phyloP scores from a whole-genome alignment of 768 basidiomycete genomes.

The Rhizopogon vesiculosus region DNA sequence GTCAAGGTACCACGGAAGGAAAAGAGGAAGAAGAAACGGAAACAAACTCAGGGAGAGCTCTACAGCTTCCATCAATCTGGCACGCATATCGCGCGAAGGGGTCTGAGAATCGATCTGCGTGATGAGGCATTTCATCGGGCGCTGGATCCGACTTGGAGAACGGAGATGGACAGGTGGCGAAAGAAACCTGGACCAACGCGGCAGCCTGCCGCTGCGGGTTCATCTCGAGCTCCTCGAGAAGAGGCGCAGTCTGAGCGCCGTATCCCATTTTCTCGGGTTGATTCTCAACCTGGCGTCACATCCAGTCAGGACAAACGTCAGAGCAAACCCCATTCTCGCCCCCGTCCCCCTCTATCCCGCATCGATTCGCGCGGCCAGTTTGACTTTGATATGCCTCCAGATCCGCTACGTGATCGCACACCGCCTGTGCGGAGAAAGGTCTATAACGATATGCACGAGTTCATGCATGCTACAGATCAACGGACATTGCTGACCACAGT shows the following conservation, averaged over 20 bases:
- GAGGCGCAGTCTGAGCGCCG: conserved; percentile 12
- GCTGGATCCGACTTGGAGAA: conserved; percentile 34
- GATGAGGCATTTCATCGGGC: conserved; percentile 39
- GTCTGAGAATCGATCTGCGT: conserved; percentile 40
- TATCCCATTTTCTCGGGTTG: conserved; percentile 7
- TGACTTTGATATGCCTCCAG: background rate
- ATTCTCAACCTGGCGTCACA: conserved; percentile 4
- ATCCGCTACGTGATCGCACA: background rate
- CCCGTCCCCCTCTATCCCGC: background rate
- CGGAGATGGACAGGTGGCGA: conserved; percentile 28
- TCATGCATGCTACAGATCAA: conserved; percentile 1
- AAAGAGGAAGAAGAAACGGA: conserved; percentile 20
- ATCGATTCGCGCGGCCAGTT: background rate
- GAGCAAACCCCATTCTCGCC: background rate
- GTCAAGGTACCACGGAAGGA: background rate
- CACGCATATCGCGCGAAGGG: conserved; percentile 29
- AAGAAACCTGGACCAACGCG: conserved; percentile 11
- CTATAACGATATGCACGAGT: background rate
- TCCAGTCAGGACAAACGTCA: background rate
- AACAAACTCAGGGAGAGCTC: conserved; percentile 27
- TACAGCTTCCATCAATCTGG: conserved; percentile 34
- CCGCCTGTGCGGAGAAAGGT: conserved; percentile 1
- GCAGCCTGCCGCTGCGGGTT: conserved; percentile 4
- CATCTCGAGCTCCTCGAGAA: conserved; percentile 4
- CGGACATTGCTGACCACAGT: conserved; percentile 2